Evolutionary conservation across 192 early-diverging fungal genomes (phyloP), one percentile per base, ranked within the genome.

Genomic region (Glomus cerebriforme): DNA sequence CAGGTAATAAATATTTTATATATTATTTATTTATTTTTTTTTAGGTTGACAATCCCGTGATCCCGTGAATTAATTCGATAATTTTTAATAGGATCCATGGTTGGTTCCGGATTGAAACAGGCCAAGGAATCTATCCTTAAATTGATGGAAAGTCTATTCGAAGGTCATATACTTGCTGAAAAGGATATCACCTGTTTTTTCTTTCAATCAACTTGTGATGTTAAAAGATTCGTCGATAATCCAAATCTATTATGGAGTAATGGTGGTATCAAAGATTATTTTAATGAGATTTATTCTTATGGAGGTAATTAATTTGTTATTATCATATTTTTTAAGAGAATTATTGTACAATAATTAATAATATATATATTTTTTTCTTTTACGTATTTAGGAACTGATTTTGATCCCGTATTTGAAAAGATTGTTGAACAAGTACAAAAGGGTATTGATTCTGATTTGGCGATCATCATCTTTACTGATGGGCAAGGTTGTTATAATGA

Each of bases 401-500:
- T 85, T 65, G 78, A 45, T 8, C 47, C 66, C 17, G 84, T 83
- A 22, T 85, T 83, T 37, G 59, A 79, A 10, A 59, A 24, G 32
- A 66, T 85, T 12, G 32, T 80, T 39, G 34, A 59, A 0, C 43
- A 78, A 9, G 67, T 79, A n/a, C n/a, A n/a, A 2, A 45, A 70
- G 17, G 34, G 58, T 24, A 60, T 71, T 15, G 79, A 83, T 29
- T 69, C 77, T 0, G 79, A 81, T 69, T 34, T 75, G 7, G 81
- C 82, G 2, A 58, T 85, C 15, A 83, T 85, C 70, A 83, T 85
- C 77, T 79, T 85, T 54, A 85, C 85, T 10, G 85, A 85, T 60
- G 85, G 85, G 2, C 80, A 78, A 54, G 79, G 77, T 37, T 15
- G 29, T 0, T 9, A 10, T 62, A n/a, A 22, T 39, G 24, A 78